Evolutionary conservation across 2,329 filamentous ascomycete species (phyloP), one percentile per base, ranked within the genome.

Genomic region (Aureobasidium sp.): DNA sequence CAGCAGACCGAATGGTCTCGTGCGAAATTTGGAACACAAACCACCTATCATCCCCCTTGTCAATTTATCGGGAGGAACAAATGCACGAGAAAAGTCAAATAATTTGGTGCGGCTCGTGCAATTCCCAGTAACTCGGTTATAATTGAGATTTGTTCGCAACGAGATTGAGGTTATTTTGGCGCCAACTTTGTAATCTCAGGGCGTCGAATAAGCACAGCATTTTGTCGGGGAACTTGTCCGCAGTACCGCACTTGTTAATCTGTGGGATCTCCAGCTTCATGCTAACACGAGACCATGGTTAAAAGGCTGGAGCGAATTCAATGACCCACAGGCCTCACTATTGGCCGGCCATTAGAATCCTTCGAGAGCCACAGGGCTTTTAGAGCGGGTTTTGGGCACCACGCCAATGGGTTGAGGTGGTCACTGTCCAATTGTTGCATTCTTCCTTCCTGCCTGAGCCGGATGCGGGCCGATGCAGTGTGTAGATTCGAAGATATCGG

Each of bases 51-150:
- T 39, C 21, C 13, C n/a, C 13, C 34, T 16, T 30, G 11, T 13
- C 34, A 39, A 32, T 10, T 39, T 36, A 29, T 41, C 8, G 42
- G 10, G 21, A 27, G 21, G 21, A 11, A 41, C 11, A 39, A 11
- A n/a, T 1, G 39, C 29, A 42, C 21, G n/a, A 42, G 27, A 55
- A 27, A 10, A 54, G 7, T 37, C 13, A 45, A 27, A 32, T 10
- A 42, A 57, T 34, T 36, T 27, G 13, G 30, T 25, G 41, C 53
- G 53, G 53, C 53, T 57, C 39, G n/a, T 36, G 9, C 30, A 39
- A 39, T 48, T 59, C 55, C 55, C 55, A 59, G 55, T 44, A 59
- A 59, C 42, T 59, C 44, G 55, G 55, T 59, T 48, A 47, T 8
- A 37, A 59, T 39, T 48, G 42, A 59, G 55, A 59, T 49, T 48